These are phyloP conservation scores for Sarocladiaceae sp. DNA, from an alignment of 2,329 filamentous ascomycete genomes.

Conservation along the genomic window DNA sequence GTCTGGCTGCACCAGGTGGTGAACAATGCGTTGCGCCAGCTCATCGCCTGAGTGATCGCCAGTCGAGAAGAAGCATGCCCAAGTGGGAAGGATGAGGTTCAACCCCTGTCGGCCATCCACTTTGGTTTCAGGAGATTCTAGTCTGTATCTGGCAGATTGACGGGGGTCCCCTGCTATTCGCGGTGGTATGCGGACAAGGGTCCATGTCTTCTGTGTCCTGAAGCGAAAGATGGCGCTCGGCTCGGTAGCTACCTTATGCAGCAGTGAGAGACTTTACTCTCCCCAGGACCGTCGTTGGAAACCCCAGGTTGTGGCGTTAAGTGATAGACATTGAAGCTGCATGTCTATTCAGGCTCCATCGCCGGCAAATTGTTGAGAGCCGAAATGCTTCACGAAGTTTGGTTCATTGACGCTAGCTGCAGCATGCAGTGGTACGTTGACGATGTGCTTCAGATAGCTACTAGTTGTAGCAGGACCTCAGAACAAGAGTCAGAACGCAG, in stretches of 20 bases:
- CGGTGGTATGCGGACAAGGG: neutral
- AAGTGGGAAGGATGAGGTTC: conserved; percentile 6
- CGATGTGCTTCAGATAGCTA: neutral
- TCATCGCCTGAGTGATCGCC: conserved; percentile 3
- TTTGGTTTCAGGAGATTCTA: conserved; percentile 8
- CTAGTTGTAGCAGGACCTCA: too few species aligned
- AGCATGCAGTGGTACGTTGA: conserved; percentile 5
- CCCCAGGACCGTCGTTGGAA: too few species aligned
- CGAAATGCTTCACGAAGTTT: neutral
- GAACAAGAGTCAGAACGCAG: too few species aligned
- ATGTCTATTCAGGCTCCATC: neutral
- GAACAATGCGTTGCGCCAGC: neutral
- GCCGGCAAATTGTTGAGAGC: neutral
- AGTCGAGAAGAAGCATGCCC: conserved; percentile 7
- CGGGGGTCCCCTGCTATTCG: neutral
- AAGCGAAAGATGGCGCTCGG: neutral
- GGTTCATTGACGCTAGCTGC: conserved; percentile 3
- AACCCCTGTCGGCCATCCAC: conserved; percentile 5
- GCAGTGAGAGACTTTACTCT: too few species aligned
- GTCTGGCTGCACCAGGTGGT: neutral
- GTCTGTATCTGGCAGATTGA: neutral
- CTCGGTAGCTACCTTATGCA: too few species aligned
- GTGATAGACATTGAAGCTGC: too few species aligned
- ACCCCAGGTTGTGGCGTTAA: conserved; percentile 6
- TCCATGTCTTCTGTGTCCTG: neutral